Conservation (phyloP, 1,139 yeast genomes). For the Kodamaea derodonti region DNA sequence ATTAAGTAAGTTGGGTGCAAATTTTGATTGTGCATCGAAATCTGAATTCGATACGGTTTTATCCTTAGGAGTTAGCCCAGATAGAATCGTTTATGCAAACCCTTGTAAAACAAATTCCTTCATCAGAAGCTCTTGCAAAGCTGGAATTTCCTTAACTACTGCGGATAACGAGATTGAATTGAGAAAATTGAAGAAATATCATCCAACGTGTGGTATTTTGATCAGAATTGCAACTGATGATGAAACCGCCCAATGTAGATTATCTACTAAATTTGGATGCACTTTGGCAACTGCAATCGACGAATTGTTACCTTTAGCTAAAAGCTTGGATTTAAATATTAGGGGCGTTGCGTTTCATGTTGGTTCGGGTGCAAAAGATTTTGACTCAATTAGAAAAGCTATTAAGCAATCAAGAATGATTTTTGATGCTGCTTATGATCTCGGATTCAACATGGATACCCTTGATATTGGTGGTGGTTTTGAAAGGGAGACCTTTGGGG, state of each 20-base stretch:
- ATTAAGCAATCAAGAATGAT: conserved; percentile 65
- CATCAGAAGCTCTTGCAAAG: conserved; percentile 61
- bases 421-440: conserved; percentile 54
- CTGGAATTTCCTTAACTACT: conserved; percentile 68
- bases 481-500: conserved; percentile 59
- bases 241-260: conserved; percentile 78
- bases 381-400: conserved; percentile 65
- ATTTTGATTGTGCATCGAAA: conserved; percentile 93
- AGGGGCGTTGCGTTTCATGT: conserved; percentile 93
- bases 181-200: conserved; percentile 62
- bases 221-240: conserved; percentile 90
- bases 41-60: conserved; percentile 72
- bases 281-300: conserved; percentile 50
- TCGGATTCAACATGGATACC: conserved; percentile 35
- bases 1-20: conserved; percentile 61
- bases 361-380: conserved; percentile 89
- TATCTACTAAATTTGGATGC: conserved; percentile 90
- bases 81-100: conserved; percentile 82
- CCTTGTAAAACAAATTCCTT: conserved; percentile 89
- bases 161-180: conserved; percentile 89
- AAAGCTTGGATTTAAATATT: conserved; percentile 56
- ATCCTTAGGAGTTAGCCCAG: conserved; percentile 56
- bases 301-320: conserved; percentile 59
- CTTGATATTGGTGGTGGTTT: conserved; percentile 97
- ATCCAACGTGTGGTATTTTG: conserved; percentile 67